Evolutionary conservation across 2,329 filamentous ascomycete species (phyloP).

Genomic region (Cercospora beticola): DNA sequence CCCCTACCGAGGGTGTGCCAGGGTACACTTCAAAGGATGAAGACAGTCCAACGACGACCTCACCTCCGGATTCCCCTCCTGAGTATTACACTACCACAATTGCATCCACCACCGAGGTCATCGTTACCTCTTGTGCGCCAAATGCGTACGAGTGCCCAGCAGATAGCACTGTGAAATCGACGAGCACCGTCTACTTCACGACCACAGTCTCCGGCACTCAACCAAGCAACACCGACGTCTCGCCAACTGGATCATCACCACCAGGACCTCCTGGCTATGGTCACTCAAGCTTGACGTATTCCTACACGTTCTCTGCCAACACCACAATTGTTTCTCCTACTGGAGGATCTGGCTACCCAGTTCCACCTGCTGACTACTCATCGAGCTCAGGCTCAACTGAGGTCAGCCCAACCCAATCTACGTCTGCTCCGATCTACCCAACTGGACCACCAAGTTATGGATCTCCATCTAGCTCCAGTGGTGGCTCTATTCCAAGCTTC

Average conservation of each 20-base stretch:
- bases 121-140: constrained; percentile 45
- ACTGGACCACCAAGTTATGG: constrained; percentile 11
- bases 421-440: constrained; percentile 3
- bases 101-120: constrained; percentile 46
- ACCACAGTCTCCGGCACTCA: constrained; percentile 45
- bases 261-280: neutral
- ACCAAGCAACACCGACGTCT: constrained; percentile 2
- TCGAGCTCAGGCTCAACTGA: constrained; percentile 3
- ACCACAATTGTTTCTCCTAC: constrained; percentile 3
- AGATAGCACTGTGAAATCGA: constrained; percentile 36
- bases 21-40: constrained; percentile 11
- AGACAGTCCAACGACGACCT: constrained; percentile 12
- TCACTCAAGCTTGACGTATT: neutral
- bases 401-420: constrained; percentile 17
- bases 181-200: constrained; percentile 41
- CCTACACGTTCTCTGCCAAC: constrained; percentile 14
- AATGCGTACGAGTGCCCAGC: constrained; percentile 43
- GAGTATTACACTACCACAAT: constrained; percentile 41
- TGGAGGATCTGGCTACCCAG: constrained; percentile 13
- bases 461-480: constrained; percentile 8
- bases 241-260: constrained; percentile 8
- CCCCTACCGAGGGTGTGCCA: constrained; percentile 12
- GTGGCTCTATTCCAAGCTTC: constrained; percentile 7
- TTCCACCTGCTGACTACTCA: constrained; percentile 3
- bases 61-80: neutral